Base-by-base conservation (phyloP, 2,329 filamentous ascomycete species). In the Thielaviopsis musarum region DNA sequence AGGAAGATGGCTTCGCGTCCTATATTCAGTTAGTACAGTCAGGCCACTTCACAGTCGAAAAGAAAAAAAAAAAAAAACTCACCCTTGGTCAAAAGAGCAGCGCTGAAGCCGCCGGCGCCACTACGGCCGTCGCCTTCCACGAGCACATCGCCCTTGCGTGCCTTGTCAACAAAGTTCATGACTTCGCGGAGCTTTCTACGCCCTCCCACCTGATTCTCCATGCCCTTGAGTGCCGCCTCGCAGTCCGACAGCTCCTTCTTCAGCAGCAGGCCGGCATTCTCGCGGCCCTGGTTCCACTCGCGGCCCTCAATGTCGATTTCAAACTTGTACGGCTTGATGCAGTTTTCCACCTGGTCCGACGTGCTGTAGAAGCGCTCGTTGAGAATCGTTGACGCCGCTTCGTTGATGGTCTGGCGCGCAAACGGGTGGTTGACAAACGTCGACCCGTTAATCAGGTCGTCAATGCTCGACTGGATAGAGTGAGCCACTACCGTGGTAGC, bases 271-370 rank as follows among this genome's bases (percentile, higher is more conserved):
- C 82, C 79, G 1, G 91, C 85, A 65, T 94, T 93, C 53, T 95
- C 90, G 57, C 91, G 79, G 0, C 90, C 91, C 62, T 87, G 82
- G 3, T 77, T 71, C 93, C 93, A 98, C 69, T 98, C 94, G 7
- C 83, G 77, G 48, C 91, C 87, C 67, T 95, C 89, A 52, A 98
- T 84, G 66, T 98, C 93, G 61, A 98, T 95, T 63, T 96, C 90
- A 65, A 91, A 97, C 69, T 98, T 98, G 76, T 91, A 98, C 0
- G 94, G 93, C 71, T 98, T 98, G 72, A 98, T 94, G 69, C 91
- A 98, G 69, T 97, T 97, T 71, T 98, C 93, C 0, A 98, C 88
- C 72, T 97, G 93, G 67, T 98, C 94, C 63, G 88, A 93, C 1
- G 94, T 98, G 71, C 91, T 93, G 73, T 96, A 97, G 64, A 95